Conservation (phyloP, 371 early-diverging fungal species). For the Thermomucor indicae-seudaticae region DNA sequence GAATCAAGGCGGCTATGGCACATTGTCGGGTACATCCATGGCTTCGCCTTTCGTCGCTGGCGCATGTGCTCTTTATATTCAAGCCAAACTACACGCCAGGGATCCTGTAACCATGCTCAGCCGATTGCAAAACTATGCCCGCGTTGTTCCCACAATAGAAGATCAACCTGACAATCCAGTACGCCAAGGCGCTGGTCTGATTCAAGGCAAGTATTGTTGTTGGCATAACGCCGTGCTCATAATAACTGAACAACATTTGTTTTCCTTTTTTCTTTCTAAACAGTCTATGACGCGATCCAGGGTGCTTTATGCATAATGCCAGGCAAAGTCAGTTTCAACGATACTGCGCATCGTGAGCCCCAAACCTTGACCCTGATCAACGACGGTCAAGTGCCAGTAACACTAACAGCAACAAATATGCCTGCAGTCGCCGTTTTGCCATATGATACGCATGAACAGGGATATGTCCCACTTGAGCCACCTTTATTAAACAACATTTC, state of each 20-base stretch:
- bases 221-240: too few species aligned
- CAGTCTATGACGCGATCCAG: constrained; percentile 54
- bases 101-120: constrained; percentile 7
- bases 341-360: constrained; percentile 32
- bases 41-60: constrained; percentile 70
- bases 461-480: constrained; percentile 27
- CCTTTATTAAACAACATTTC: constrained; percentile 13
- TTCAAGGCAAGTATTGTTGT: constrained; percentile 54
- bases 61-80: constrained; percentile 50
- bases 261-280: neutral
- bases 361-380: constrained; percentile 51
- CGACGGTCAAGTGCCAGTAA: constrained; percentile 25
- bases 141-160: constrained; percentile 1
- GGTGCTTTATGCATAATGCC: constrained; percentile 57
- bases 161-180: constrained; percentile 33
- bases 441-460: constrained; percentile 21
- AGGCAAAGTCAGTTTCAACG: constrained; percentile 65
- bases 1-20: constrained; percentile 40
- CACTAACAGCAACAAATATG: constrained; percentile 9
- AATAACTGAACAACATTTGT: too few species aligned
- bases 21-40: constrained; percentile 57
- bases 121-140: constrained; percentile 46
- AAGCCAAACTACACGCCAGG: constrained; percentile 21
- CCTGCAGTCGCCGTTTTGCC: constrained; percentile 36
- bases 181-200: constrained; percentile 73